Evolutionary conservation across 2,329 filamentous ascomycete genomes (phyloP).

Genomic region (Aspergillus versicolor): DNA sequence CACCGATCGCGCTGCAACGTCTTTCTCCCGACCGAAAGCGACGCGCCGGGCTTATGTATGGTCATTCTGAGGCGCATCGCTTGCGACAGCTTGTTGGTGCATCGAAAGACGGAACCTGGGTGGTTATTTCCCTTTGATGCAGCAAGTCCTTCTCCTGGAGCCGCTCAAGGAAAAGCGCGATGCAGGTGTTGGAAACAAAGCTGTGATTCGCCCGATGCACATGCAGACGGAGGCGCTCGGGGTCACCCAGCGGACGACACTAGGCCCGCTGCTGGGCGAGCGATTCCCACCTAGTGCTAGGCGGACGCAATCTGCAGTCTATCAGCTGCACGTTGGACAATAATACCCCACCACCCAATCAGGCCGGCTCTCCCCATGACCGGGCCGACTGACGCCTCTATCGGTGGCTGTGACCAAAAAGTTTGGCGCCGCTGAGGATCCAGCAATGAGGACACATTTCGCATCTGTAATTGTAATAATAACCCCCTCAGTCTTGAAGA

Average conservation of each 20-base stretch:
- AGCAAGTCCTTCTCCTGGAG: constrained; percentile 15
- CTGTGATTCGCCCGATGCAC: constrained; percentile 20
- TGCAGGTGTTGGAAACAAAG: constrained; percentile 17
- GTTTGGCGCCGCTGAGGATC: not conserved
- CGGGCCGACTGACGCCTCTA: constrained; percentile 14
- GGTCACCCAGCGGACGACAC: not conserved
- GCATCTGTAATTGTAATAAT: not conserved
- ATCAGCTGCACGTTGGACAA: constrained; percentile 24
- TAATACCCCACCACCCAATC: constrained; percentile 11
- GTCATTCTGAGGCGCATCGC: constrained; percentile 13
- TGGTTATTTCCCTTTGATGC: constrained; percentile 8
- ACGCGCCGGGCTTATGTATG: constrained; percentile 17
- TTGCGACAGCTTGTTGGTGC: constrained; percentile 4
- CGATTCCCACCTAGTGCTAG: not conserved
- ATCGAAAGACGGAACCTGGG: constrained; percentile 10
- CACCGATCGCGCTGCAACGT: constrained; percentile 2
- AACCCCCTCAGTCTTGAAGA: not conserved
- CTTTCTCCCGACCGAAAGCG: constrained; percentile 1
- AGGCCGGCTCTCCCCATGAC: constrained; percentile 13
- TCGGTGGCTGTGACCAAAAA: constrained; percentile 11
- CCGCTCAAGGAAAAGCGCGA: constrained; percentile 20
- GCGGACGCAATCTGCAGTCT: constrained; percentile 10
- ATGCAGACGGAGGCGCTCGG: constrained; percentile 18
- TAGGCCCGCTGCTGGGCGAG: not conserved
- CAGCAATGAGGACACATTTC: constrained; percentile 6